Conservation (phyloP, 2,329 filamentous ascomycete species). For the Alternaria arbusti region DNA sequence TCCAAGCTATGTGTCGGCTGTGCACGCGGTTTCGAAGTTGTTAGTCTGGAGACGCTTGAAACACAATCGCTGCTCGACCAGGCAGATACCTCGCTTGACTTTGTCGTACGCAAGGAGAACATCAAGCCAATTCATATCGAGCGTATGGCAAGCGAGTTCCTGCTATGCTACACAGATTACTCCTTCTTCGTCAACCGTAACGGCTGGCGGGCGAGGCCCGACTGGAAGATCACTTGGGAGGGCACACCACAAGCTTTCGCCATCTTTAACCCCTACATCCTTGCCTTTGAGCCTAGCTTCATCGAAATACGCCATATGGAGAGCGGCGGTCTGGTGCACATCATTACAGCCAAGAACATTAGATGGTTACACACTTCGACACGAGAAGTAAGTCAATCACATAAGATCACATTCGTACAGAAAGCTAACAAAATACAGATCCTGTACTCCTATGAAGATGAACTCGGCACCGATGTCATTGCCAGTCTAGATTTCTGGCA, state of each 20-base stretch:
- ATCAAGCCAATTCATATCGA: slow-evolving; percentile 97
- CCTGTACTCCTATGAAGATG: slow-evolving; percentile 96
- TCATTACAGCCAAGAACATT: slow-evolving; percentile 95
- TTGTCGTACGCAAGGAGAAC: slow-evolving; percentile 91
- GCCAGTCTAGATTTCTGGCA: slow-evolving; percentile 95
- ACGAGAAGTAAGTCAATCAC: slow-evolving; percentile 73
- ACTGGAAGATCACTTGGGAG: slow-evolving; percentile 99
- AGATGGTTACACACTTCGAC: slow-evolving; percentile 97
- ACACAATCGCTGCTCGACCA: slow-evolving; percentile 96
- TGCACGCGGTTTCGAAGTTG: slow-evolving; percentile 94
- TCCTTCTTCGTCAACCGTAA: slow-evolving; percentile 99
- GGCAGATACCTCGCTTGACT: slow-evolving; percentile 96
- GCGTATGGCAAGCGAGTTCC: slow-evolving; percentile 92
- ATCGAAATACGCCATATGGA: slow-evolving; percentile 97
- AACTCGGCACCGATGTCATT: slow-evolving; percentile 89
- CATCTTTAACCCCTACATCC: slow-evolving; percentile 93
- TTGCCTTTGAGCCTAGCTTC: slow-evolving; percentile 97
- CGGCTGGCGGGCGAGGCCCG: slow-evolving; percentile 92
- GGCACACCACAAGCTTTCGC: slow-evolving; percentile 91
- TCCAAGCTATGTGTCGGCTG: slow-evolving; percentile 97
- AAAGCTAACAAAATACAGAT: slow-evolving; percentile 66
- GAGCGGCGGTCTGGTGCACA: slow-evolving; percentile 87
- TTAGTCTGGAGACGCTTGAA: slow-evolving; percentile 95
- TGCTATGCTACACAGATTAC: slow-evolving; percentile 98
- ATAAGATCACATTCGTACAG: background rate